A percentile compares a stretch with the other conserved stretches of the same genome.
These are phyloP conservation scores for Boletus holoroseus DNA, from an alignment of 1,284 basidiomycete genomes.

Conservation along the genomic window DNA sequence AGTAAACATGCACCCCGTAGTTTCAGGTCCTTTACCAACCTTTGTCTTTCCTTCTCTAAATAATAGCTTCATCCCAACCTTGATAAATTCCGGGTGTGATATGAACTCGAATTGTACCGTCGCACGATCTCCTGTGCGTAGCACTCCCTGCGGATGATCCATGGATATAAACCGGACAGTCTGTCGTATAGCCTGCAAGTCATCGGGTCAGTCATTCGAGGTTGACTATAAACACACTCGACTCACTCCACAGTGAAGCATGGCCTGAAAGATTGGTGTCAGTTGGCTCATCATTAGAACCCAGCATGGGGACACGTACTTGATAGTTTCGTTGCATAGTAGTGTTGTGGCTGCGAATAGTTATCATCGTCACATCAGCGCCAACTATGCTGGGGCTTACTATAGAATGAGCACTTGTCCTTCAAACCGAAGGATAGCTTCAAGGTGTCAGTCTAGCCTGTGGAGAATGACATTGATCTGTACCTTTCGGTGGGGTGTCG, in stretches of 20 bases:
- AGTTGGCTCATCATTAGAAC: background rate
- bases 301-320: conserved; percentile 36
- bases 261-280: conserved; percentile 48
- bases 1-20: background rate
- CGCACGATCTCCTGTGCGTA: conserved; percentile 87
- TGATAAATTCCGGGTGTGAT: conserved; percentile 84
- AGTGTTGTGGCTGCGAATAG: conserved; percentile 71
- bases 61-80: conserved; percentile 86
- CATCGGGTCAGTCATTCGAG: conserved; percentile 1
- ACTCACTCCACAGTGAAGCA: conserved; percentile 79
- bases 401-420: conserved; percentile 83
- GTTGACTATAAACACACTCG: background rate
- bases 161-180: conserved; percentile 87
- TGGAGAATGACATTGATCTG: background rate
- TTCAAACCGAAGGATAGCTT: conserved; percentile 75
- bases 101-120: conserved; percentile 90
- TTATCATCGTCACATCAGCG: conserved; percentile 16
- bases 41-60: conserved; percentile 94
- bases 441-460: background rate
- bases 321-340: conserved; percentile 89
- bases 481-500: conserved; percentile 72
- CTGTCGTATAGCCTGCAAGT: conserved; percentile 70
- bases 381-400: conserved; percentile 37
- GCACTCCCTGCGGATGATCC: conserved; percentile 80
- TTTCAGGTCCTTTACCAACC: conserved; percentile 37